Conservation (phyloP, 208 protist species). For the Porcisia hertigi region DNA sequence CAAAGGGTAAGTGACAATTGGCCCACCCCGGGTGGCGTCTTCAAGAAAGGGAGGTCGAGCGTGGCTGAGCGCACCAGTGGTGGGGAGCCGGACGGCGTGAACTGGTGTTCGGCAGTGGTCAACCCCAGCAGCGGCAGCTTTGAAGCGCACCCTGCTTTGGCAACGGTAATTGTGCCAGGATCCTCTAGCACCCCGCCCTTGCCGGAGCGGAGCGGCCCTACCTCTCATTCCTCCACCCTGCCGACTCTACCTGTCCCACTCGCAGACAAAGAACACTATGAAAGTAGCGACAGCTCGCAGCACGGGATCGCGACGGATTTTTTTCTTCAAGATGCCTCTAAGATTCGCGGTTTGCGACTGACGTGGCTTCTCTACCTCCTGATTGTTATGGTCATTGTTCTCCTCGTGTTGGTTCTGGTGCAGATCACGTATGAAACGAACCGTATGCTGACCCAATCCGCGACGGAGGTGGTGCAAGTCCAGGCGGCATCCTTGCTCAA, state of each 20-base stretch:
- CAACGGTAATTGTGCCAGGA: background rate
- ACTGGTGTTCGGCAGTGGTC: background rate
- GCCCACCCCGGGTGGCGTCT: conserved; percentile 2
- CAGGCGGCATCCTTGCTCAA: conserved; percentile 31
- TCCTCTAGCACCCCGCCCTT: background rate
- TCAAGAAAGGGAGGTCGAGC: conserved; percentile 2
- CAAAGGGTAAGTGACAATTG: conserved; percentile 10
- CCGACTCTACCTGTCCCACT: background rate
- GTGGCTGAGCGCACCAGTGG: conserved; percentile 1
- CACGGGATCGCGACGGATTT: conserved; percentile 37
- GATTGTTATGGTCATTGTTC: conserved; percentile 56
- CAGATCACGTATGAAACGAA: conserved; percentile 62
- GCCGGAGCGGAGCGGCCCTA: background rate
- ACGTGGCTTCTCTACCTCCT: conserved; percentile 70
- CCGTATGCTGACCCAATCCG: conserved; percentile 35
- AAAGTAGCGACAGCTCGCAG: conserved; percentile 13
- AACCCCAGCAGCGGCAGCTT: conserved; percentile 8
- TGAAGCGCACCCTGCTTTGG: background rate
- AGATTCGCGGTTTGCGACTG: conserved; percentile 57
- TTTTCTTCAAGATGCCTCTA: conserved; percentile 59
- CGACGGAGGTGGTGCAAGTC: conserved; percentile 37
- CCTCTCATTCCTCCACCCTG: background rate
- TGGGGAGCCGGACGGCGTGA: background rate
- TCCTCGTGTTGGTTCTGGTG: conserved; percentile 48
- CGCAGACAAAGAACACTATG: background rate